Base-by-base conservation (phyloP, 768 basidiomycete genomes). In the Podaxis rugospora region DNA sequence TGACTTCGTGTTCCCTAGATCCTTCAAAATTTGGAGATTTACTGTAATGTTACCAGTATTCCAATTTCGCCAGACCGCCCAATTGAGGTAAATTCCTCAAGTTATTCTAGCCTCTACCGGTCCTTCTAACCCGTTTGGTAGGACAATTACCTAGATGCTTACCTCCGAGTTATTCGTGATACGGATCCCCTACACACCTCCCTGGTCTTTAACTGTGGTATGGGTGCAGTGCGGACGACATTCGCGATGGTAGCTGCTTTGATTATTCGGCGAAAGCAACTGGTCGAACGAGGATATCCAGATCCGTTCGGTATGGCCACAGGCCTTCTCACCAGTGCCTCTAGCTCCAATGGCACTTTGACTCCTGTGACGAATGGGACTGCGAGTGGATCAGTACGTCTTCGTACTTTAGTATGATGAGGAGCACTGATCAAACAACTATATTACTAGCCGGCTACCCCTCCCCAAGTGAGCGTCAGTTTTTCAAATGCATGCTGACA, bases 191-290 rank as follows among this genome's bases (percentile, higher is more conserved):
- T 88, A 3, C 78, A 78, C 16, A 94, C 93, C 0, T 87, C 90
- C 0, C 77, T 98, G 18, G 90, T 98, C 3, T 98, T 98, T 71
- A 94, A 91, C 52, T 98, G 96, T 70, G 96, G 97, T 35, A 94
- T 96, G 87, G 97, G 97, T 49, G 93, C 93, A 2, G 95, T 98
- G 0, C 83, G 96, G 18, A 95, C 95, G 2, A 98, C 95, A 0
- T 98, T 97, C 69, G 94, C 93, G 2, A 98, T 98, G 97, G 84
- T 89, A n/a, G 92, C 94, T 5, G 95, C 96, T 0, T 85, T 88
- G 59, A 79, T 99, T 37, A 80, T 98, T 1, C 80, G 96, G 46
- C 79, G 96, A 51, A 91, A 88, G 67, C 89, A 93, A 69, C 73
- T 88, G 10, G 76, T 90, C 27, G 66, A 80, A 14, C 75, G 78